Conservation (phyloP, 2,329 filamentous ascomycete genomes). For the Clarireedia homoeocarpa region DNA sequence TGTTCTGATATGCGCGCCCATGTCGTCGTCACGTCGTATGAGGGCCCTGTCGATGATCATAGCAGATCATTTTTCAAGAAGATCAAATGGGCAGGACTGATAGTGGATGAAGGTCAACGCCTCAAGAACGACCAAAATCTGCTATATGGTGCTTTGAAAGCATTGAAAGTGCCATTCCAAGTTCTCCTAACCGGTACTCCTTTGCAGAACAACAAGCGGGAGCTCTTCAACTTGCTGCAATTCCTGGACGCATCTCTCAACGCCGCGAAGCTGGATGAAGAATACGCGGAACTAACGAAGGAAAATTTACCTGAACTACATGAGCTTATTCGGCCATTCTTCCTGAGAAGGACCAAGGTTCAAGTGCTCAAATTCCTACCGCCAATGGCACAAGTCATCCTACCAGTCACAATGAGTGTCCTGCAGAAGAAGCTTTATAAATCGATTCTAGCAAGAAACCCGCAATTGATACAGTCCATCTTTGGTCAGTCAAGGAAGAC, state of each 20-base stretch:
- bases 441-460: slow-evolving; percentile 85
- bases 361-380: slow-evolving; percentile 88
- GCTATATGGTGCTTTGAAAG: slow-evolving; percentile 66
- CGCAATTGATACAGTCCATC: slow-evolving; percentile 79
- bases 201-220: slow-evolving; percentile 88
- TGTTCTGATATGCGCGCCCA: slow-evolving; percentile 71
- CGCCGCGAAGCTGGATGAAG: slow-evolving; percentile 64
- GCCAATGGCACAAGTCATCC: slow-evolving; percentile 87
- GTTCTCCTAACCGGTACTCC: slow-evolving; percentile 84
- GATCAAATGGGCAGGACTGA: slow-evolving; percentile 77
- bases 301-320: slow-evolving; percentile 79
- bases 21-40: slow-evolving; percentile 91
- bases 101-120: slow-evolving; percentile 92
- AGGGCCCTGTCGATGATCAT: slow-evolving; percentile 69
- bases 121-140: slow-evolving; percentile 87
- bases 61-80: slow-evolving; percentile 57
- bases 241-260: slow-evolving; percentile 70
- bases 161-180: slow-evolving; percentile 73
- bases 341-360: slow-evolving; percentile 73
- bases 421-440: slow-evolving; percentile 93
- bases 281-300: slow-evolving; percentile 71
- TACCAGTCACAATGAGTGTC: slow-evolving; percentile 91
- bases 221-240: slow-evolving; percentile 93
- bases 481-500: slow-evolving; percentile 56
- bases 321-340: slow-evolving; percentile 68